Percentiles rank a stretch among this genome's conserved stretches.
Conservation (phyloP, 2,329 filamentous ascomycete species). For the Trichoderma koningiopsis region DNA sequence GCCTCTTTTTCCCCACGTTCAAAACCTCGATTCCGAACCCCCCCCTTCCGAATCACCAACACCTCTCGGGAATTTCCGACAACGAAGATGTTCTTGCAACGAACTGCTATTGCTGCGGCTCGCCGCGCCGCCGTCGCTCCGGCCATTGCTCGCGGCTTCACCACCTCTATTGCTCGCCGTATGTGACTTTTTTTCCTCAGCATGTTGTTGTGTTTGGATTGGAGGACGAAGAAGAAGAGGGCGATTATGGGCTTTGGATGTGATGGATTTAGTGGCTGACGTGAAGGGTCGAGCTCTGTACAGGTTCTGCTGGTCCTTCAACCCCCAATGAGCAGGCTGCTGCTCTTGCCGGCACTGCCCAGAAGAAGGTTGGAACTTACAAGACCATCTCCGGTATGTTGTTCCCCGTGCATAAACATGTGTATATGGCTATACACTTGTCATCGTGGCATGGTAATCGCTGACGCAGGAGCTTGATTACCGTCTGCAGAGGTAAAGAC, state of each 20-base stretch:
- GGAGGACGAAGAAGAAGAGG: neutral
- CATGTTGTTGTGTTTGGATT: neutral
- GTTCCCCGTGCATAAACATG: neutral
- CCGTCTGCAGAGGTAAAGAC: conserved; percentile 71
- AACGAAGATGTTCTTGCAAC: conserved; percentile 63
- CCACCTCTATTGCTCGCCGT: conserved; percentile 62
- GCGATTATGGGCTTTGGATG: neutral
- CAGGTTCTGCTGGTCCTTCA: conserved; percentile 30
- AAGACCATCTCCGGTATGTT: conserved; percentile 52
- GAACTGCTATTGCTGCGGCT: conserved; percentile 61
- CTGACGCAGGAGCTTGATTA: conserved; percentile 19
- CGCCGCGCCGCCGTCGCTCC: conserved; percentile 60
- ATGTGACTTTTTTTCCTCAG: conserved; percentile 32
- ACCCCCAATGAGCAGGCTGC: conserved; percentile 43
- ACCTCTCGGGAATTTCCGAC: conserved; percentile 28
- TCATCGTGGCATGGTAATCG: neutral
- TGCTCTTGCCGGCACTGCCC: conserved; percentile 42
- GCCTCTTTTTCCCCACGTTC: neutral
- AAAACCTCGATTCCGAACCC: neutral
- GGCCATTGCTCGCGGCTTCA: conserved; percentile 60
- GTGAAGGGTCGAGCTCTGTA: conserved; percentile 29
- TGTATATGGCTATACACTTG: conserved; percentile 5
- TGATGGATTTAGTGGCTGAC: conserved; percentile 35
- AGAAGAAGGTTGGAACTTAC: conserved; percentile 51
- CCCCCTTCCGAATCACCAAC: conserved; percentile 22